phyloP scores from a whole-genome alignment of 1,284 basidiomycete species.

The Meripilus lineatus region DNA sequence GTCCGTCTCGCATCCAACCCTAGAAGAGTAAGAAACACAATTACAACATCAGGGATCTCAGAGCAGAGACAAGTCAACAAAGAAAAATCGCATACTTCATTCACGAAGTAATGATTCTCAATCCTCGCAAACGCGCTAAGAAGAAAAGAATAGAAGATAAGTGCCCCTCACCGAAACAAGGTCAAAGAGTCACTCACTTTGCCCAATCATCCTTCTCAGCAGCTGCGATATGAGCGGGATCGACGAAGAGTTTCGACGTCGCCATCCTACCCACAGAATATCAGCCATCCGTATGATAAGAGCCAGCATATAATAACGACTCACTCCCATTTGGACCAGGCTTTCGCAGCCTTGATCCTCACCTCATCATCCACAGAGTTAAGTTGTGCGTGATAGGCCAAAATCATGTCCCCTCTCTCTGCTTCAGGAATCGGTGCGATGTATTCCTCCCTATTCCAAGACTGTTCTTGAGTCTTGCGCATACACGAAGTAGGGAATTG shows the following conservation, averaged over 20 bases:
- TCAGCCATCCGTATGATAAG: constrained; percentile 2
- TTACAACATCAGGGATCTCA: not conserved
- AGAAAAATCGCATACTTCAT: constrained; percentile 49
- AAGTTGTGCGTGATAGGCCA: constrained; percentile 82
- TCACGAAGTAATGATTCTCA: constrained; percentile 91
- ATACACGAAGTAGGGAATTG: constrained; percentile 1
- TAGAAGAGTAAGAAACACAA: constrained; percentile 24
- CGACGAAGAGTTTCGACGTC: constrained; percentile 71
- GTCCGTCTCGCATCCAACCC: constrained; percentile 90
- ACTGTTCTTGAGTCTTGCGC: no score
- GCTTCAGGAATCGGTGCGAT: constrained; percentile 75
- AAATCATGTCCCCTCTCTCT: constrained; percentile 76
- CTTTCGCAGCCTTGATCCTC: constrained; percentile 70
- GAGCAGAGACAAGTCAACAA: no score
- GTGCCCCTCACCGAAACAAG: no score
- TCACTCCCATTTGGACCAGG: constrained; percentile 90
- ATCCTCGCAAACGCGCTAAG: constrained; percentile 84
- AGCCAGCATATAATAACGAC: constrained; percentile 24
- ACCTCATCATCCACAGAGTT: constrained; percentile 70
- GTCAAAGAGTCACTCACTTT: constrained; percentile 43
- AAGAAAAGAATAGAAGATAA: no score
- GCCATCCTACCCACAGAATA: constrained; percentile 53
- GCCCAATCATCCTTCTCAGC: constrained; percentile 74
- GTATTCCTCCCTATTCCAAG: constrained; percentile 84
- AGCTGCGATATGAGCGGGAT: constrained; percentile 64